A percentile compares a stretch with the other conserved stretches of the same genome.
These are phyloP conservation scores for Penicillium decumbens DNA, from an alignment of 2,329 filamentous ascomycete genomes.

Conservation along the genomic window DNA sequence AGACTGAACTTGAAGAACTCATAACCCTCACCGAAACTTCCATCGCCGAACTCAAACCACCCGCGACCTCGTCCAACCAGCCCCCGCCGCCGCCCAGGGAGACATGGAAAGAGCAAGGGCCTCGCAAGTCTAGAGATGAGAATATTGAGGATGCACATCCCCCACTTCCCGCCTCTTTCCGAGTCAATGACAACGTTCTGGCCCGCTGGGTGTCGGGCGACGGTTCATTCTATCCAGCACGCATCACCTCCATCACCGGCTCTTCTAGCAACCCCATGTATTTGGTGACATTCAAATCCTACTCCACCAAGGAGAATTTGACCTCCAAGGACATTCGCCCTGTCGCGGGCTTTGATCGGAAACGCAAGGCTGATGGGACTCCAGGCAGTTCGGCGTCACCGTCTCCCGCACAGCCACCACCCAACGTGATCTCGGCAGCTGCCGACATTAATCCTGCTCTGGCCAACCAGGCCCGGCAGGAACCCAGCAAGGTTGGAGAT, in stretches of 20 bases:
- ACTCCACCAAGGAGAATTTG: slow-evolving; percentile 73
- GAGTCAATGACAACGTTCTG: slow-evolving; percentile 83
- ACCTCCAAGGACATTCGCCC: slow-evolving; percentile 79
- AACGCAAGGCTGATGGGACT: slow-evolving; percentile 80
- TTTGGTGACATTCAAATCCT: slow-evolving; percentile 90
- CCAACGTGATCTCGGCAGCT: slow-evolving; percentile 61
- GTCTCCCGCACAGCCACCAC: slow-evolving; percentile 41
- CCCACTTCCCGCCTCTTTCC: slow-evolving; percentile 56
- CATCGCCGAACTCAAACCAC: slow-evolving; percentile 72
- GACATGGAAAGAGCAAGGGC: slow-evolving; percentile 71
- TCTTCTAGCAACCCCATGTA: slow-evolving; percentile 89
- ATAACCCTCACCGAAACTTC: slow-evolving; percentile 73
- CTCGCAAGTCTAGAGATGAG: slow-evolving; percentile 35
- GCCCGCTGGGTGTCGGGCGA: slow-evolving; percentile 90
- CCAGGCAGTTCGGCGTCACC: slow-evolving; percentile 50
- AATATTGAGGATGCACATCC: slow-evolving; percentile 46
- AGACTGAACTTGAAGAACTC: slow-evolving; percentile 74
- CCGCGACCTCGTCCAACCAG: slow-evolving; percentile 44
- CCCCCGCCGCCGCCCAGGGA: slow-evolving; percentile 56
- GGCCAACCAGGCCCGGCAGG: slow-evolving; percentile 60
- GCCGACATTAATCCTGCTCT: slow-evolving; percentile 63
- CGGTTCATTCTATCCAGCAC: slow-evolving; percentile 82
- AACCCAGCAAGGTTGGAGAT: slow-evolving; percentile 60
- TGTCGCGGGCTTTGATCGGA: slow-evolving; percentile 61
- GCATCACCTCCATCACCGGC: slow-evolving; percentile 89